phyloP scores from a whole-genome alignment of 2,329 filamentous ascomycete genomes.

The Hypoxylon rubiginosum region DNA sequence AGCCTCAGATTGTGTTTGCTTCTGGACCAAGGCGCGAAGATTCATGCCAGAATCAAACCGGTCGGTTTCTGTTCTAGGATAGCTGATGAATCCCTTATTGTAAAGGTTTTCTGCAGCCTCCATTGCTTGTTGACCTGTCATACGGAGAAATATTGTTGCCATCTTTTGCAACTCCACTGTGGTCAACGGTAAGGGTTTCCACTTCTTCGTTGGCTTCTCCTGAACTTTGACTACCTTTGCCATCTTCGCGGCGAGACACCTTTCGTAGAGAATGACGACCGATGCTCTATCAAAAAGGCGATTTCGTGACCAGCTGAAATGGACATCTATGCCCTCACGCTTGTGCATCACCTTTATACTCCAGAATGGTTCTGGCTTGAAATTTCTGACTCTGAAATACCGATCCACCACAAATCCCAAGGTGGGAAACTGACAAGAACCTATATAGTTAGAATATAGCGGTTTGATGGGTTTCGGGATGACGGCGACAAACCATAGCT shows the following conservation, averaged over 20 bases:
- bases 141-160: slow-evolving; percentile 87
- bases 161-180: slow-evolving; percentile 98
- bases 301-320: slow-evolving; percentile 85
- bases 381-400: slow-evolving; percentile 94
- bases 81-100: slow-evolving; percentile 96
- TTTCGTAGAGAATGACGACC: slow-evolving; percentile 85
- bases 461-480: slow-evolving; percentile 25
- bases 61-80: slow-evolving; percentile 96
- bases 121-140: slow-evolving; percentile 94
- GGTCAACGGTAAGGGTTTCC: slow-evolving; percentile 91
- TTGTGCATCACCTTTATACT: slow-evolving; percentile 85
- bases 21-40: slow-evolving; percentile 81
- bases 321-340: slow-evolving; percentile 82
- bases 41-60: slow-evolving; percentile 94
- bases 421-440: slow-evolving; percentile 95
- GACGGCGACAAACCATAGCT: slow-evolving; percentile 78
- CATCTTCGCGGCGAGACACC: slow-evolving; percentile 80
- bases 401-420: slow-evolving; percentile 97
- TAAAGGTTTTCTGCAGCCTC: slow-evolving; percentile 87
- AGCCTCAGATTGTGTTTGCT: slow-evolving; percentile 79
- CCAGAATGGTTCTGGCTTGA: slow-evolving; percentile 94
- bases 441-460: slow-evolving; percentile 58
- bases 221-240: slow-evolving; percentile 88
- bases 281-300: slow-evolving; percentile 90
- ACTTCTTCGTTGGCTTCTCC: slow-evolving; percentile 93